A percentile compares a stretch with the other conserved stretches of the same genome.
Evolutionary conservation across 805 yeast species (phyloP).

Genomic region (Kuraishia ogatae): DNA sequence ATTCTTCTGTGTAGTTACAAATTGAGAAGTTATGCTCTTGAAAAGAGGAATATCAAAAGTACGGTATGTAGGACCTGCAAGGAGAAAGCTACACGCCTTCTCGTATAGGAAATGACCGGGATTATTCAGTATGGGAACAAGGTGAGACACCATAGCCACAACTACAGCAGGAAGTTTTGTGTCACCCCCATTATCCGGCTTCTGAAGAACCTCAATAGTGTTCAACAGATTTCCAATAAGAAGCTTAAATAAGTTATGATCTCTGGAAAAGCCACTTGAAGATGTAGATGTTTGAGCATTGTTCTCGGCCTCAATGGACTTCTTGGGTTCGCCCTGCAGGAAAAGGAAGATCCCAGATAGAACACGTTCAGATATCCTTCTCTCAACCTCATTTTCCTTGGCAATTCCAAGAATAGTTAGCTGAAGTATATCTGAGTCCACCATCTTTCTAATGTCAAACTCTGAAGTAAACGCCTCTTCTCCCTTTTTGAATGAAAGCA

Average conservation of each 20-base stretch:
- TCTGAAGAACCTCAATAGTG: conserved; percentile 17
- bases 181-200: conserved; percentile 9
- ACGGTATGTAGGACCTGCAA: conserved; percentile 41
- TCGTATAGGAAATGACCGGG: conserved; percentile 77
- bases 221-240: conserved; percentile 38
- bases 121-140: conserved; percentile 48
- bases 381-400: conserved; percentile 18
- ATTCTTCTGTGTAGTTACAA: conserved; percentile 7
- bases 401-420: conserved; percentile 39
- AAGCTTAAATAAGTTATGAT: conserved; percentile 44
- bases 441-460: conserved; percentile 46
- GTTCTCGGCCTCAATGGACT: conserved; percentile 11
- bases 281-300: conserved; percentile 3
- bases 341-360: conserved; percentile 35
- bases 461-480: conserved; percentile 16
- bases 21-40: conserved; percentile 24
- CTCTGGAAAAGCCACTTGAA: conserved; percentile 33
- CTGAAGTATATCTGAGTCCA: conserved; percentile 49
- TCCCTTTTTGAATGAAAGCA: conserved; percentile 30
- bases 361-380: conserved; percentile 32
- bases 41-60: conserved; percentile 37
- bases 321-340: conserved; percentile 27
- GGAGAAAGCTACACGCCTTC: conserved; percentile 54
- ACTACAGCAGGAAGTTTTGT: conserved; percentile 34
- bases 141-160: conserved; percentile 45